Conservation (phyloP, 1,284 basidiomycete genomes). For the Austroboletus niveus region DNA sequence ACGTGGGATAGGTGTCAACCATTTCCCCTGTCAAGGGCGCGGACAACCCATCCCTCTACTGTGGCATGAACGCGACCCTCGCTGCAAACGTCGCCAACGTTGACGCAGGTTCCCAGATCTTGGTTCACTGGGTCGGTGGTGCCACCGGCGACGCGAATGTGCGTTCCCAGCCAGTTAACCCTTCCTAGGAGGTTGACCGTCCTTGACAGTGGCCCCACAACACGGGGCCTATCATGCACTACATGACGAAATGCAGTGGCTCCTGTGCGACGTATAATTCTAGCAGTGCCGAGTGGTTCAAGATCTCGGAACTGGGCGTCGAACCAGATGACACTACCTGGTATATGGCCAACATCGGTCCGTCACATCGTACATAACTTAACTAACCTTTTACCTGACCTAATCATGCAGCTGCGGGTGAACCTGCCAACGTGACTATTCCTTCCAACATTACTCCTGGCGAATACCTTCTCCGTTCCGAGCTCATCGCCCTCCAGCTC, state of each 20-base stretch:
- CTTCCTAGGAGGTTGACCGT: background rate
- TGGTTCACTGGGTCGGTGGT: slow-evolving; percentile 35
- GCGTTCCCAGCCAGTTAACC: slow-evolving; percentile 4
- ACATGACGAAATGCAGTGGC: slow-evolving; percentile 36
- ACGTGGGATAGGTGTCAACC: slow-evolving; percentile 24
- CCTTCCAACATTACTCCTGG: slow-evolving; percentile 57
- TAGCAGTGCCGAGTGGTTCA: slow-evolving; percentile 39
- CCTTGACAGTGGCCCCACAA: slow-evolving; percentile 36
- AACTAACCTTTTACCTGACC: background rate
- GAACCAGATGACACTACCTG: slow-evolving; percentile 32
- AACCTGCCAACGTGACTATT: slow-evolving; percentile 47
- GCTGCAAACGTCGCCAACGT: slow-evolving; percentile 38
- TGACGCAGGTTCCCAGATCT: slow-evolving; percentile 39
- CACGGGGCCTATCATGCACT: slow-evolving; percentile 39
- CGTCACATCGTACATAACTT: slow-evolving; percentile 3
- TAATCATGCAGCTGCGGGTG: slow-evolving; percentile 31
- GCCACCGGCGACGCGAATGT: slow-evolving; percentile 30
- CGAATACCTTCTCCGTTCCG: slow-evolving; percentile 68
- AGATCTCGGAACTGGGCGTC: slow-evolving; percentile 36
- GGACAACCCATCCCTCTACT: slow-evolving; percentile 38
- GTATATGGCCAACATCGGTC: slow-evolving; percentile 42
- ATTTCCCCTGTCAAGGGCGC: slow-evolving; percentile 43
- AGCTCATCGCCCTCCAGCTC: slow-evolving; percentile 69
- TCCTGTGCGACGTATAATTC: slow-evolving; percentile 37
- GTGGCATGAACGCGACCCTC: slow-evolving; percentile 40